phyloP scores from a whole-genome alignment of 495 filamentous ascomycete genomes.

The Astrothelium macrocarpum region DNA sequence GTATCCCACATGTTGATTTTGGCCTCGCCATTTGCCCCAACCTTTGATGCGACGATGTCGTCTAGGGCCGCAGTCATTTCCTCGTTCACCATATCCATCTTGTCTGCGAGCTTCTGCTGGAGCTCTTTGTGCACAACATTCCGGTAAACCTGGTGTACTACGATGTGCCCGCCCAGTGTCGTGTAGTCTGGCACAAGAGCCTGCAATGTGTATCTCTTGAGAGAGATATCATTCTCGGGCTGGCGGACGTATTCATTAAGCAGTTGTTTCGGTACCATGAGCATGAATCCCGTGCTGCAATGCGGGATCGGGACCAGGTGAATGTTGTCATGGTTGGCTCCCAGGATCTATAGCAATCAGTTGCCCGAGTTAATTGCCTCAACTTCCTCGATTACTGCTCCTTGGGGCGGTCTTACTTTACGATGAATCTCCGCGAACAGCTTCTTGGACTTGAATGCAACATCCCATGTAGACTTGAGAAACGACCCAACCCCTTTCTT shows the following conservation, averaged over 20 bases:
- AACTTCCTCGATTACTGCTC: neutral
- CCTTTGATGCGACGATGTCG: neutral
- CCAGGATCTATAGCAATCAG: neutral
- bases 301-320: neutral
- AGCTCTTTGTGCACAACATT: neutral
- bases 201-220: neutral
- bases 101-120: neutral
- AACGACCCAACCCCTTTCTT: neutral
- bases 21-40: neutral
- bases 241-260: neutral
- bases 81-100: constrained; percentile 2
- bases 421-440: neutral
- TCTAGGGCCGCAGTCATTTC: neutral
- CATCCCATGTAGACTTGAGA: neutral
- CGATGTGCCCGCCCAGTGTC: neutral
- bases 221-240: neutral
- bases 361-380: neutral
- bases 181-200: neutral
- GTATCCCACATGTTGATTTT: constrained; percentile 2
- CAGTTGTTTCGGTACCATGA: neutral
- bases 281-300: neutral
- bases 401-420: neutral
- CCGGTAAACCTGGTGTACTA: neutral
- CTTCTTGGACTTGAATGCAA: neutral
- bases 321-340: neutral